Conservation (phyloP, 306 rosid species). For the Citrullus amarus region DNA sequence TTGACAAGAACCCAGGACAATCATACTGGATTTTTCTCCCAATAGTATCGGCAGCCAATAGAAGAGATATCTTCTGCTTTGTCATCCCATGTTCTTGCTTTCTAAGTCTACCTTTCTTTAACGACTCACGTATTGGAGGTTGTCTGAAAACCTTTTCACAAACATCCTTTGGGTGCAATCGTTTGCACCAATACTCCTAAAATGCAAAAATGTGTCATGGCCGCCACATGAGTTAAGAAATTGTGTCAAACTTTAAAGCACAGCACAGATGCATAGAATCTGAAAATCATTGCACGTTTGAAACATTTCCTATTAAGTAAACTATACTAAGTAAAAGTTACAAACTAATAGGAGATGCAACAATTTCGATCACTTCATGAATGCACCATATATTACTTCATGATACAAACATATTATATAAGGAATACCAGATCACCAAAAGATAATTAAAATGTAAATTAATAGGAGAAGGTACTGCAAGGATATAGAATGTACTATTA, state of each 20-base stretch:
- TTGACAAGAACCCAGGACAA: slow-evolving; percentile 84
- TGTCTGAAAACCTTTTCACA: slow-evolving; percentile 94
- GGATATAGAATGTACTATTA: not conserved
- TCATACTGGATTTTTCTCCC: slow-evolving; percentile 90
- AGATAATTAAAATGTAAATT: not conserved
- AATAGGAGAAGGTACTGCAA: not conserved
- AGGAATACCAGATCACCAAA: not conserved
- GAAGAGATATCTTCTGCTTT: slow-evolving; percentile 66
- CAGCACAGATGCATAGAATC: not conserved
- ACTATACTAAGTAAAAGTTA: not conserved
- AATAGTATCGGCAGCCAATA: slow-evolving; percentile 67
- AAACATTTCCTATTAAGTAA: not conserved
- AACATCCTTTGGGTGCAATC: slow-evolving; percentile 87
- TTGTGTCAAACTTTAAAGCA: slow-evolving; percentile 1
- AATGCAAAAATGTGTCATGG: not conserved
- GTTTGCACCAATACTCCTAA: slow-evolving; percentile 96
- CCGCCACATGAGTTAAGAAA: not conserved
- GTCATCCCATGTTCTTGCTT: slow-evolving; percentile 65
- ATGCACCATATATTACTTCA: not conserved
- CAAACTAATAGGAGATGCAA: not conserved
- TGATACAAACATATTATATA: not conserved
- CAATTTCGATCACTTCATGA: not conserved
- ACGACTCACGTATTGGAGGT: slow-evolving; percentile 77
- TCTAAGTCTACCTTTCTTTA: slow-evolving; percentile 65
- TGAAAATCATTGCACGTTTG: not conserved